phyloP scores from a whole-genome alignment of 2,329 filamentous ascomycete genomes.

The Monilinia polystroma region DNA sequence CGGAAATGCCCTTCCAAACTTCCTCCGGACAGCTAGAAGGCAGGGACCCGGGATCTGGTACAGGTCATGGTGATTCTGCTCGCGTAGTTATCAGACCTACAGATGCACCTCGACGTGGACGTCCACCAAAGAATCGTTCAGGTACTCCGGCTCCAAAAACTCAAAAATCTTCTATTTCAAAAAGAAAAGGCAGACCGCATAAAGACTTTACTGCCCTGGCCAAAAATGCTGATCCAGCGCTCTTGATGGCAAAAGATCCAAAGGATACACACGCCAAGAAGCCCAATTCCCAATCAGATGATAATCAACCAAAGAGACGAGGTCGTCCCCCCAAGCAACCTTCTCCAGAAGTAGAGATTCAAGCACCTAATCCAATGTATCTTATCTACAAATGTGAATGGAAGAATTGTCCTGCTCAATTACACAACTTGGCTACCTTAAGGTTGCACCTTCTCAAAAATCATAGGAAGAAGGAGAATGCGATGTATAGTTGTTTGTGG shows the following conservation, averaged over 20 bases:
- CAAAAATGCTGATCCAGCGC: background rate
- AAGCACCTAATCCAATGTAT: conserved; percentile 45
- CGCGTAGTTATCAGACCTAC: background rate
- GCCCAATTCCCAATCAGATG: background rate
- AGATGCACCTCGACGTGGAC: conserved; percentile 5
- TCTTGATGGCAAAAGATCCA: background rate
- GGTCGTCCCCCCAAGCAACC: conserved; percentile 26
- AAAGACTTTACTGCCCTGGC: conserved; percentile 3
- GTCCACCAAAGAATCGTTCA: conserved; percentile 14
- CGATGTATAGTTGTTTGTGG: conserved; percentile 44
- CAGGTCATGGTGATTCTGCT: background rate
- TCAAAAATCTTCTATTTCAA: background rate
- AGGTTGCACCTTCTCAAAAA: conserved; percentile 53
- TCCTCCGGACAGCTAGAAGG: background rate
- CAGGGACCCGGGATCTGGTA: background rate
- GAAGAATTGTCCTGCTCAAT: conserved; percentile 56
- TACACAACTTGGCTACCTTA: conserved; percentile 62
- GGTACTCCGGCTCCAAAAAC: background rate
- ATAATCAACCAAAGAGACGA: conserved; percentile 25
- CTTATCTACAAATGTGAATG: conserved; percentile 60
- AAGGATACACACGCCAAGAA: background rate
- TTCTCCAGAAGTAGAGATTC: conserved; percentile 17
- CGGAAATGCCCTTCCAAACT: background rate
- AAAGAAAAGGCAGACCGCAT: conserved; percentile 16
- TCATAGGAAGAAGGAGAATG: conserved; percentile 43